These are phyloP conservation scores for Cenchrus purpureus DNA, from an alignment of 176 grass and related monocot genomes.

Conservation along the genomic window DNA sequence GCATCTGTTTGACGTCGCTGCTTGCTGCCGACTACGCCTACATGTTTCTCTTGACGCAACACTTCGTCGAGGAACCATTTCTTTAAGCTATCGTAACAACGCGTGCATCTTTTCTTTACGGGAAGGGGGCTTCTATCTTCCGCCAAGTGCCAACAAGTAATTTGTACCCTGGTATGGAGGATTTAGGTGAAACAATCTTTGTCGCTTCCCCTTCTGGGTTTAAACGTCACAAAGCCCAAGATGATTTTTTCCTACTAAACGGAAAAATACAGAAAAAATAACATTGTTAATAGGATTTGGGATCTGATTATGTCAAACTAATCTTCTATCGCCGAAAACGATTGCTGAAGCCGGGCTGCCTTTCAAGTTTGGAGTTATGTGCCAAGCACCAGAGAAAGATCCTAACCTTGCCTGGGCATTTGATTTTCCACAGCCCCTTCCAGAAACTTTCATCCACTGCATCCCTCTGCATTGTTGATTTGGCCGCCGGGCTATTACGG, in stretches of 20 bases:
- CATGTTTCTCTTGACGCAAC: slow-evolving; percentile 19
- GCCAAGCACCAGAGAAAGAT: too few species aligned
- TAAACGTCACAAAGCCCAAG: neutral
- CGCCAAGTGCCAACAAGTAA: neutral
- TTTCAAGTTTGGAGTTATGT: too few species aligned
- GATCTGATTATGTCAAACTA: neutral
- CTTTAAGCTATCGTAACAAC: neutral
- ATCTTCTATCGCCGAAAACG: neutral
- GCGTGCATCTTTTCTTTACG: neutral
- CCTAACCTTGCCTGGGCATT: too few species aligned
- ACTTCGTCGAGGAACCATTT: neutral
- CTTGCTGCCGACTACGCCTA: neutral
- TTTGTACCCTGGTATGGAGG: too few species aligned
- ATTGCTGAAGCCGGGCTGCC: too few species aligned
- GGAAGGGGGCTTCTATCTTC: neutral
- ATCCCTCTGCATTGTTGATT: too few species aligned
- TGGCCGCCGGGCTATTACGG: too few species aligned
- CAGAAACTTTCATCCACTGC: too few species aligned
- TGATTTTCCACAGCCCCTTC: too few species aligned
- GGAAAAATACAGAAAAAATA: neutral
- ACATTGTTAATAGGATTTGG: neutral
- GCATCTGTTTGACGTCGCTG: slow-evolving; percentile 6
- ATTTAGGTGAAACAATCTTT: neutral
- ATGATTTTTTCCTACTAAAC: neutral
- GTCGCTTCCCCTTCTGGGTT: neutral